phyloP scores from a whole-genome alignment of 73 alveolate genomes.

The Tetrahymena thermophila region DNA sequence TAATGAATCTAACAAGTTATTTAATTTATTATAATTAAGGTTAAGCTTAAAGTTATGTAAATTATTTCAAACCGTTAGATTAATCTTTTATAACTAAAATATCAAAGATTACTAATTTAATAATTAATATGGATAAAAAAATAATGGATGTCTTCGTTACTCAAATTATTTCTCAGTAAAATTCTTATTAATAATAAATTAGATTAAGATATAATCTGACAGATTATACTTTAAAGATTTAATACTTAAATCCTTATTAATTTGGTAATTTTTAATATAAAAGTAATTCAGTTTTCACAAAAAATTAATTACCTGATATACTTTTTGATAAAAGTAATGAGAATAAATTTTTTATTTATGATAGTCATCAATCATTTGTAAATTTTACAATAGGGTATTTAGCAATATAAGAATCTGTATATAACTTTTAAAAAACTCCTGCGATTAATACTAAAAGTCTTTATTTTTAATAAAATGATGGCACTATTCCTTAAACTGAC shows the following conservation, averaged over 20 bases:
- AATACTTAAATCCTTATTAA: background rate
- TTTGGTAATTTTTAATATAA: no score
- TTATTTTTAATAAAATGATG: no score
- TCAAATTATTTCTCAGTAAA: background rate
- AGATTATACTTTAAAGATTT: background rate
- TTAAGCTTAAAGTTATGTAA: no score
- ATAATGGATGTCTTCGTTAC: background rate
- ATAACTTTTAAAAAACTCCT: background rate
- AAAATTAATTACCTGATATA: no score
- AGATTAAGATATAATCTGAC: background rate
- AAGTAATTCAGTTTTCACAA: no score
- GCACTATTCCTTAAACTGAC: background rate
- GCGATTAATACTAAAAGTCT: background rate
- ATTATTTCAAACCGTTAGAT: background rate
- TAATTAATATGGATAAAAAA: background rate
- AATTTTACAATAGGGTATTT: background rate
- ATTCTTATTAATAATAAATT: no score
- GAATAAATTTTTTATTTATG: background rate
- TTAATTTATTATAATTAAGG: background rate
- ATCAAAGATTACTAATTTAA: background rate
- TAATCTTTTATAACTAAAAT: background rate
- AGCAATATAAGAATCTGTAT: background rate
- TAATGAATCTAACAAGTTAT: background rate
- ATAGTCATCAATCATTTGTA: background rate
- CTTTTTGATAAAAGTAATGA: background rate